Evolutionary conservation across 169 alveolate species (phyloP).

Genomic region (Eimeria tenella): DNA sequence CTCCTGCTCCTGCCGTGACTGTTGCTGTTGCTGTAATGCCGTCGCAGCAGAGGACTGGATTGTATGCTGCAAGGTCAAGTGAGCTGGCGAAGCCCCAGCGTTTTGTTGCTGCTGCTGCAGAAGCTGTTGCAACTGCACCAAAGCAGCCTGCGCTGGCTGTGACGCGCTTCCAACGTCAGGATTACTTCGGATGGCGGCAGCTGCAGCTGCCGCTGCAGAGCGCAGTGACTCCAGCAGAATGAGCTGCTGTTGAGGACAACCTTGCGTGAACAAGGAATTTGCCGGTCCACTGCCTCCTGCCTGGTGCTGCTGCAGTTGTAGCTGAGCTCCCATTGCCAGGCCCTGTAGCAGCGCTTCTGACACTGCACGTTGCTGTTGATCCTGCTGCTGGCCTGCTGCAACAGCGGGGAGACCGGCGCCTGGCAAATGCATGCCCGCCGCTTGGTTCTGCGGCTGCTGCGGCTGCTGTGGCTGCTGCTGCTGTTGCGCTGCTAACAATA

Average conservation of each 20-base stretch:
- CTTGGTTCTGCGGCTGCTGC: not conserved
- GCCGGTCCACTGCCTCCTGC: not conserved
- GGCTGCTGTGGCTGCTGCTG: constrained; percentile 49
- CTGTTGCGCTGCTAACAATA: constrained; percentile 21
- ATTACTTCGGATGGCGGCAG: constrained; percentile 32
- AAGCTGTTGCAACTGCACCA: constrained; percentile 57
- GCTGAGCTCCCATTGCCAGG: constrained; percentile 72
- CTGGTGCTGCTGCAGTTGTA: constrained; percentile 62
- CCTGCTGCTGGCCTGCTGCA: constrained; percentile 24
- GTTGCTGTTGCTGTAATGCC: constrained; percentile 23
- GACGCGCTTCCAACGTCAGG: constrained; percentile 18
- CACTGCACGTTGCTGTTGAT: constrained; percentile 60
- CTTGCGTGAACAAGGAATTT: constrained; percentile 20
- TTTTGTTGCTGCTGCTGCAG: constrained; percentile 68
- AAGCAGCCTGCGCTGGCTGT: not conserved
- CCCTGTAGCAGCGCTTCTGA: constrained; percentile 67
- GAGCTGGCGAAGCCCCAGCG: constrained; percentile 58
- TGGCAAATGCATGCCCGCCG: not conserved
- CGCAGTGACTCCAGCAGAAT: constrained; percentile 56
- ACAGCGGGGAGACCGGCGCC: not conserved
- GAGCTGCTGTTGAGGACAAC: constrained; percentile 53
- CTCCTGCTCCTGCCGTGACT: constrained; percentile 22
- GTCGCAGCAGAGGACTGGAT: constrained; percentile 6
- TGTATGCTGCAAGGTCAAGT: constrained; percentile 39
- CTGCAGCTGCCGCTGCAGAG: constrained; percentile 68